Conservation (phyloP, 352 stramenopile genomes). For the Blastocystis sp. region DNA sequence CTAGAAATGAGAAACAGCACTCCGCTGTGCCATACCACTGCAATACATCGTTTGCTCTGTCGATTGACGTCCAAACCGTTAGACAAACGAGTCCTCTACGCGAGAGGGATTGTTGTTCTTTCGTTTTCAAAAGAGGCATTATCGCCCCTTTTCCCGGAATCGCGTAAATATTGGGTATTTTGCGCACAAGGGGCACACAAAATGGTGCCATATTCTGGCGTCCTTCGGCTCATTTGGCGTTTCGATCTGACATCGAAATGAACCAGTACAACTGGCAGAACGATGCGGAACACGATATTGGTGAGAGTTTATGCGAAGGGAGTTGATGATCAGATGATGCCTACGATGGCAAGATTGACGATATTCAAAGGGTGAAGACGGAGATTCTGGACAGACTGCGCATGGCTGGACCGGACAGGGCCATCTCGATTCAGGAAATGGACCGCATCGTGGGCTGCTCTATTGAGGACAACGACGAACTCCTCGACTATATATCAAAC, state of each 20-base stretch:
- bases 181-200: neutral
- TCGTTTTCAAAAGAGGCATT: neutral
- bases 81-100: neutral
- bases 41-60: slow-evolving; percentile 54
- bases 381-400: neutral
- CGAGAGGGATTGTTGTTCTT: neutral
- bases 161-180: neutral
- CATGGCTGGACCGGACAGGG: neutral
- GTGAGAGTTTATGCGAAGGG: neutral
- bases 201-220: neutral
- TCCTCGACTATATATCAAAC: neutral
- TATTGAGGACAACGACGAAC: slow-evolving; percentile 45
- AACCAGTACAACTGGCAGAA: neutral
- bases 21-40: neutral
- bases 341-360: neutral
- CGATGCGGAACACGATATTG: neutral
- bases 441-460: slow-evolving; percentile 5
- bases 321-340: neutral
- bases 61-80: neutral
- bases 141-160: neutral
- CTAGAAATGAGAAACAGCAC: slow-evolving; percentile 16
- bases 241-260: neutral
- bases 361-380: neutral
- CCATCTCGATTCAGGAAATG: slow-evolving; percentile 24
- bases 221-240: neutral